phyloP scores from a whole-genome alignment of 192 early-diverging fungal species.

The Phlyctochytrium bullatum region DNA sequence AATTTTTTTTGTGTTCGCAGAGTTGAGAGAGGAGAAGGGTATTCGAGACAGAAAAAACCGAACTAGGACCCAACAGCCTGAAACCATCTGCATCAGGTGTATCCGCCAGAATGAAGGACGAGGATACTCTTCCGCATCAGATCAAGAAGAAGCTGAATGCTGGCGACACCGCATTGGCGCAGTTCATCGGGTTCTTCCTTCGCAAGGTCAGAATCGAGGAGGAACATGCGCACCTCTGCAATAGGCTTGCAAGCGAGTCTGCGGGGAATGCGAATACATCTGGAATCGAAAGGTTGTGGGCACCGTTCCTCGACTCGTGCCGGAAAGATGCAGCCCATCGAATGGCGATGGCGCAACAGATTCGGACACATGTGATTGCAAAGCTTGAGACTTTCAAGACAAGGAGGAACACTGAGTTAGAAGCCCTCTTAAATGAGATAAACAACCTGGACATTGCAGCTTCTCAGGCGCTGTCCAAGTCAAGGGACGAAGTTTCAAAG shows the following conservation, averaged over 20 bases:
- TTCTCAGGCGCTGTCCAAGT: background rate
- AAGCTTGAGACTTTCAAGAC: background rate
- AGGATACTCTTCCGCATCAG: background rate
- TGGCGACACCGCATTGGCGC: background rate
- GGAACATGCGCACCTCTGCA: background rate
- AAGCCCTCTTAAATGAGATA: background rate
- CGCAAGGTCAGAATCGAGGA: background rate
- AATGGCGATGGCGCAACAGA: background rate
- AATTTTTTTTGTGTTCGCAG: too few relatives aligned
- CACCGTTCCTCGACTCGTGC: background rate
- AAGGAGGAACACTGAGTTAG: background rate
- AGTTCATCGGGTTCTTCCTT: slow-evolving; percentile 1
- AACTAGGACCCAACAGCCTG: too few relatives aligned
- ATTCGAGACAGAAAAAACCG: too few relatives aligned
- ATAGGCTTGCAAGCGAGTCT: background rate
- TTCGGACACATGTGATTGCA: background rate
- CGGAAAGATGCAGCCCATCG: background rate
- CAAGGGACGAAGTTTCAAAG: background rate
- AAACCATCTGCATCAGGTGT: too few relatives aligned
- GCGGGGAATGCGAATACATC: background rate
- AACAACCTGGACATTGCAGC: background rate
- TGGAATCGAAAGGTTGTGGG: background rate
- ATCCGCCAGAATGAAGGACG: background rate
- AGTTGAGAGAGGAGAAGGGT: too few relatives aligned
- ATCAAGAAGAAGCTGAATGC: background rate